Conservation (phyloP, 805 yeast genomes). For the Lipomyces yamadae region DNA sequence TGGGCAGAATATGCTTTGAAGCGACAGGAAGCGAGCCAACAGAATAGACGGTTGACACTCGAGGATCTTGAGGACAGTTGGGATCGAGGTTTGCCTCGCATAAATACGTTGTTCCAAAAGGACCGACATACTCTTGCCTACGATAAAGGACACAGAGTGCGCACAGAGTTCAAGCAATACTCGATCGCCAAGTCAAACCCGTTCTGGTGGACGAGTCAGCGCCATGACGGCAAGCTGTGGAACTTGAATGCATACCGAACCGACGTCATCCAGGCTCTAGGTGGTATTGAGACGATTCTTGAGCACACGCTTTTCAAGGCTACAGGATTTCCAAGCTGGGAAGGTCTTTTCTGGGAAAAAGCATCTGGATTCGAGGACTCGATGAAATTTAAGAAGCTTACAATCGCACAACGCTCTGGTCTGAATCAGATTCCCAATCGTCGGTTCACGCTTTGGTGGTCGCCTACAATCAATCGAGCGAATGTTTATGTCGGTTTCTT, state of each 20-base stretch:
- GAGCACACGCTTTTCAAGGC: constrained; percentile 96
- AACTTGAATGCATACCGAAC: constrained; percentile 88
- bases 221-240: constrained; percentile 97
- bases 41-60: constrained; percentile 81
- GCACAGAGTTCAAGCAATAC: constrained; percentile 77
- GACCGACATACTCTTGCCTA: constrained; percentile 93
- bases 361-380: constrained; percentile 97
- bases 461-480: constrained; percentile 97
- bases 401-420: constrained; percentile 98
- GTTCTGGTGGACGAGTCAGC: constrained; percentile 94
- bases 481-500: constrained; percentile 97
- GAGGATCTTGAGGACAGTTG: constrained; percentile 94
- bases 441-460: constrained; percentile 98
- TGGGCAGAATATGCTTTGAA: constrained; percentile 97
- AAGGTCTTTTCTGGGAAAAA: constrained; percentile 97
- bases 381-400: constrained; percentile 88
- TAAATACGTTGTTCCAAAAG: constrained; percentile 91
- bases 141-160: constrained; percentile 88
- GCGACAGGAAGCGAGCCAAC: constrained; percentile 82
- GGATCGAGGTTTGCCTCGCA: constrained; percentile 97
- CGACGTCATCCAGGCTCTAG: constrained; percentile 95
- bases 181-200: constrained; percentile 77
- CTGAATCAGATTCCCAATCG: constrained; percentile 96
- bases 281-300: constrained; percentile 94
- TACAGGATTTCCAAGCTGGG: constrained; percentile 98